A percentile compares a stretch with the other conserved stretches of the same genome.
Evolutionary conservation across 805 yeast genomes (phyloP).

Genomic region (Hanseniaspora vineae): DNA sequence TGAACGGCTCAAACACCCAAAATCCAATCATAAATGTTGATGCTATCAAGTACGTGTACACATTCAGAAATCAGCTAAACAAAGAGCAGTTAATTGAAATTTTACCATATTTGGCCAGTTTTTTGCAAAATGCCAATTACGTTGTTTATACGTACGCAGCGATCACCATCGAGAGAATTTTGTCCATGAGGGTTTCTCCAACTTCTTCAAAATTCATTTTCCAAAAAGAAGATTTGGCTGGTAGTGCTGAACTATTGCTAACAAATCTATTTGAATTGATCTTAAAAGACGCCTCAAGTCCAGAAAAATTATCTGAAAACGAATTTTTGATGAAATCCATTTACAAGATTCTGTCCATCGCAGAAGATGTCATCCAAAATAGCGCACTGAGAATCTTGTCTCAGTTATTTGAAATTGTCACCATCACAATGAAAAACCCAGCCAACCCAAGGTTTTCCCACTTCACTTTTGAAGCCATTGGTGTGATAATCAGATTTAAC

Average conservation of each 20-base stretch:
- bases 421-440: slow-evolving; percentile 72
- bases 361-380: slow-evolving; percentile 48
- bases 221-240: slow-evolving; percentile 56
- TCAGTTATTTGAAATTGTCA: slow-evolving; percentile 58
- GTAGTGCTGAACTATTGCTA: slow-evolving; percentile 48
- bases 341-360: slow-evolving; percentile 66
- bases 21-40: slow-evolving; percentile 81
- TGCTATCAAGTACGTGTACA: slow-evolving; percentile 81
- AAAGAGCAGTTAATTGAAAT: slow-evolving; percentile 71
- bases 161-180: slow-evolving; percentile 77
- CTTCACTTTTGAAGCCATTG: slow-evolving; percentile 79
- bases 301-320: slow-evolving; percentile 89
- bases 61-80: slow-evolving; percentile 85
- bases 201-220: slow-evolving; percentile 49
- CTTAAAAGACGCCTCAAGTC: slow-evolving; percentile 43
- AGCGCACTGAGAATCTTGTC: slow-evolving; percentile 36
- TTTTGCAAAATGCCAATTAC: slow-evolving; percentile 51
- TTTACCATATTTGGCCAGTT: slow-evolving; percentile 63
- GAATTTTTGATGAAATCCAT: slow-evolving; percentile 84
- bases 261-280: slow-evolving; percentile 56
- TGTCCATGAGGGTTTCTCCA: slow-evolving; percentile 52
- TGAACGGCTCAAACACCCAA: slow-evolving; percentile 29
- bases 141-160: slow-evolving; percentile 92
- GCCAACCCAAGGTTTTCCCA: slow-evolving; percentile 92
- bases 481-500: slow-evolving; percentile 51